Base-by-base conservation (phyloP, 805 yeast genomes). In the Wickerhamiella azymoides region DNA sequence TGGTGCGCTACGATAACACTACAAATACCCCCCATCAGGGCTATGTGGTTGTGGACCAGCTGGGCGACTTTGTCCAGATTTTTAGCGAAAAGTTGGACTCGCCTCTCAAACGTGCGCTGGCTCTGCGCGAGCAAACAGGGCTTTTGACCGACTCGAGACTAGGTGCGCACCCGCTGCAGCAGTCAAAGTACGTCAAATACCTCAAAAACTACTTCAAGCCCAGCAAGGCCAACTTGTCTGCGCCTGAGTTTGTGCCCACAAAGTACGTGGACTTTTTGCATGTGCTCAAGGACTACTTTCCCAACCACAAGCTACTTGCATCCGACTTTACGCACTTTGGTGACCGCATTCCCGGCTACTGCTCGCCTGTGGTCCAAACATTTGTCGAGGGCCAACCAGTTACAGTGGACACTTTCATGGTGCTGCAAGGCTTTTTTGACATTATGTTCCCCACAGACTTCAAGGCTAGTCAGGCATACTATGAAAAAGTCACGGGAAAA, bases 361-460 rank as follows among this genome's bases (percentile, higher is more conserved):
- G 73, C 53, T 69, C 84, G 0, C 94, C 94, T 0, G 85, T 82
- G 2, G 92, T 83, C 0, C 93, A 83, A 57, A 83, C 93, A 0
- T 72, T 81, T 56, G 65, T 80, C 48, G 68, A 77, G 44, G 76
- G 79, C 51, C 67, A 69, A 47, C 80, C 81, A 79, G 71, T 83
- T 4, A 77, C 82, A 17, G 74, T 79, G 0, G 70, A 77, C 33
- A 77, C 88, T 0, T 84, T 77, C 59, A 79, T 84, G 88, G 80
- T 74, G n/a, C 71, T 79, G 35, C 94, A 83, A 58, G 95, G 94
- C 0, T 80, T 72, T 56, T 84, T 83, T 58, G 94, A 84, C 60
- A 84, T 84, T 43, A 76, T 83, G 80, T 84, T 84, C 57, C 84
- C 93, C 9, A 84, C 94, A 0, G 81, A 84, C 56, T 85, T 84